Percentiles rank a stretch among this genome's conserved stretches.
Conservation (phyloP, 495 filamentous ascomycete genomes). For the Penicillium goetzii region DNA sequence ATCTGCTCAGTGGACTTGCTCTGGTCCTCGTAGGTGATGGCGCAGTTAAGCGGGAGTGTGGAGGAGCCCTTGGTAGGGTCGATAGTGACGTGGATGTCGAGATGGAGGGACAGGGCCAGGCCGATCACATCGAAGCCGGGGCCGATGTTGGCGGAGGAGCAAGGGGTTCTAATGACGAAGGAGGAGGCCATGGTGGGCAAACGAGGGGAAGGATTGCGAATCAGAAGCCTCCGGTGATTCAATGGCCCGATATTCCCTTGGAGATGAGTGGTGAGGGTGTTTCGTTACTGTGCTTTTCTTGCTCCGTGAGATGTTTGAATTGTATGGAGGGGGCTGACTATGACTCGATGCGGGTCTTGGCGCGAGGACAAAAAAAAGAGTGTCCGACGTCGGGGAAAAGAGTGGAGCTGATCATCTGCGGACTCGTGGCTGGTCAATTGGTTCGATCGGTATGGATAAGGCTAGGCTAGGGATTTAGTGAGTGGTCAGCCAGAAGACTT, state of each 20-base stretch:
- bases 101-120: constrained; percentile 85
- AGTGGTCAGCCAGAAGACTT: not conserved
- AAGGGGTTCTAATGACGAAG: constrained; percentile 70
- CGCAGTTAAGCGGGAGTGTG: constrained; percentile 75
- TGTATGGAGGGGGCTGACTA: constrained; percentile 10
- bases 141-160: constrained; percentile 93
- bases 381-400: constrained; percentile 38
- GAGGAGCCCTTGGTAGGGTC: constrained; percentile 57
- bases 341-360: constrained; percentile 40
- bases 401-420: constrained; percentile 21
- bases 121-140: constrained; percentile 98
- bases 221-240: constrained; percentile 1
- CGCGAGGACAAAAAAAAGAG: constrained; percentile 28
- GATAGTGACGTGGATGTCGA: constrained; percentile 79
- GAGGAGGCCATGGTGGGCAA: constrained; percentile 42
- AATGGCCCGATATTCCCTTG: not conserved
- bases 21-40: constrained; percentile 84
- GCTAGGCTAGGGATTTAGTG: not conserved
- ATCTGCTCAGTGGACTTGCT: constrained; percentile 75
- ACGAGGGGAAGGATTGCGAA: constrained; percentile 5
- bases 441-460: constrained; percentile 9
- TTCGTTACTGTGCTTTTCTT: not conserved
- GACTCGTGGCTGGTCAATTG: constrained; percentile 9
- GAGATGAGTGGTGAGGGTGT: not conserved
- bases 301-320: not conserved